Evolutionary conservation across 2,329 filamentous ascomycete species (phyloP).

Genomic region (Apiospora koreana): DNA sequence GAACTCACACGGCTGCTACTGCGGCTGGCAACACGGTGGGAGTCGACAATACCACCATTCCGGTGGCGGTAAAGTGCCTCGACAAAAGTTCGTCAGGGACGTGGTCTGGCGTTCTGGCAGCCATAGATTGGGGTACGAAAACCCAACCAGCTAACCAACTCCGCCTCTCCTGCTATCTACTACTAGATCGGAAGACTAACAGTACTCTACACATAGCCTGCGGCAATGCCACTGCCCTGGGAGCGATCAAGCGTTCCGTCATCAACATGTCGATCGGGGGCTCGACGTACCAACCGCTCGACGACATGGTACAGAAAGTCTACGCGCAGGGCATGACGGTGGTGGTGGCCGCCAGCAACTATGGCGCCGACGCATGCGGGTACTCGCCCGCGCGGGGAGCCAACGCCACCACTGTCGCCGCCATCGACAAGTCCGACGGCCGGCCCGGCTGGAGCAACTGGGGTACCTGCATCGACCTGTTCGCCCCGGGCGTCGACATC

Average conservation of each 20-base stretch:
- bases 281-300: conserved; percentile 18
- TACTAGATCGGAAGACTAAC: background rate
- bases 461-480: conserved; percentile 27
- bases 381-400: conserved; percentile 26
- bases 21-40: conserved; percentile 28
- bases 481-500: conserved; percentile 28
- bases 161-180: background rate
- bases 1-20: conserved; percentile 28
- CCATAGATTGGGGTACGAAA: conserved; percentile 29
- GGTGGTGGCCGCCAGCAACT: conserved; percentile 29
- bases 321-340: conserved; percentile 25
- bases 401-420: conserved; percentile 28
- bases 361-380: conserved; percentile 24
- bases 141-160: too few species aligned
- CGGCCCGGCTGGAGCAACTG: conserved; percentile 27
- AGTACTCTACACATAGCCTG: conserved; percentile 19
- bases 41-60: conserved; percentile 27
- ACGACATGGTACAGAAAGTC: conserved; percentile 24
- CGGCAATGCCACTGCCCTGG: conserved; percentile 24
- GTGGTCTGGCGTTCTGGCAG: conserved; percentile 25
- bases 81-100: conserved; percentile 21
- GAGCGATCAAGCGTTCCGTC: conserved; percentile 24
- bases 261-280: conserved; percentile 30
- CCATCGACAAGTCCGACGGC: conserved; percentile 23
- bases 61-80: conserved; percentile 29